Conservation (phyloP, 768 basidiomycete species). For the Amanita rubescens region DNA sequence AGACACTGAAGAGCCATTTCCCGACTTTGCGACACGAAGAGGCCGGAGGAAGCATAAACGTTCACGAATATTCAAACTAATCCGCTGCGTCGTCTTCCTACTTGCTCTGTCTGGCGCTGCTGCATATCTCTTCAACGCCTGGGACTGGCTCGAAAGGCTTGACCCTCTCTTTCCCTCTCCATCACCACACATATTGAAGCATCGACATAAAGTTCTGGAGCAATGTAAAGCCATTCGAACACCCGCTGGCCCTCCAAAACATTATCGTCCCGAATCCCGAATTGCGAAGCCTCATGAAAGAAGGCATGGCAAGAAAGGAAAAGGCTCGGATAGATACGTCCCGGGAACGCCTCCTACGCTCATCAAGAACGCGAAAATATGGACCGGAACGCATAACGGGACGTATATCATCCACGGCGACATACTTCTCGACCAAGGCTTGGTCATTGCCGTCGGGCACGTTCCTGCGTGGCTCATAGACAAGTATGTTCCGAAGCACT, state of each 20-base stretch:
- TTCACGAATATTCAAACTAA: too few relatives aligned
- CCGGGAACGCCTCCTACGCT: constrained; percentile 45
- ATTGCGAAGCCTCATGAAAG: background rate
- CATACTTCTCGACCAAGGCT: constrained; percentile 54
- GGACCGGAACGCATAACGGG: constrained; percentile 64
- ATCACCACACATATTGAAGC: background rate
- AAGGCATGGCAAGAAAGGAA: background rate
- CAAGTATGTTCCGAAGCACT: background rate
- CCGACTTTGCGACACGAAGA: background rate
- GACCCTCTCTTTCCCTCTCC: background rate
- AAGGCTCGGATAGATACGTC: constrained; percentile 49
- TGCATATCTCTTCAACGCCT: background rate
- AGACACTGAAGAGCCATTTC: background rate
- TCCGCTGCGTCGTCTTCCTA: background rate
- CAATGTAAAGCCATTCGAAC: background rate
- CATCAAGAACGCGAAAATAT: constrained; percentile 66
- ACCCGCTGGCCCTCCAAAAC: constrained; percentile 1
- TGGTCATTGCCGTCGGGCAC: constrained; percentile 50
- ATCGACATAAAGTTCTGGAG: background rate
- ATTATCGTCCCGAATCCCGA: constrained; percentile 8
- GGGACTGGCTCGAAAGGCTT: background rate
- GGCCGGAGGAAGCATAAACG: background rate
- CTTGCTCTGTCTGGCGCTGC: background rate
- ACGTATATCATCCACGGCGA: constrained; percentile 50
- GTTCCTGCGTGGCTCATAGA: constrained; percentile 16